Conservation (phyloP, 2,329 filamentous ascomycete species). For the Trichoderma gracile region DNA sequence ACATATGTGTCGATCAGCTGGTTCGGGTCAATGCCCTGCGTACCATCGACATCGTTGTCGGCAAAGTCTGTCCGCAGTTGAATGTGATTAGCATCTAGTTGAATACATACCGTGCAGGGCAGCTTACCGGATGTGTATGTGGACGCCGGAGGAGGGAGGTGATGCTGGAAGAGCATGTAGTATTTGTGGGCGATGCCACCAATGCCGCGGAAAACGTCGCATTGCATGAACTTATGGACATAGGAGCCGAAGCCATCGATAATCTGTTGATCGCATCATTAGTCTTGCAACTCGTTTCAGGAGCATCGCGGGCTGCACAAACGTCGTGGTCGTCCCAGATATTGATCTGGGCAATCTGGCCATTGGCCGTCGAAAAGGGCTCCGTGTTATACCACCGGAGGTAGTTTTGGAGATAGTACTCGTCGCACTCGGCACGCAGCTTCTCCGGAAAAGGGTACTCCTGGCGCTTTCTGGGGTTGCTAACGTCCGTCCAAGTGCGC, state of each 20-base stretch:
- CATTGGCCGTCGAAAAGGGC: slow-evolving; percentile 81
- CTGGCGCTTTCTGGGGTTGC: slow-evolving; percentile 79
- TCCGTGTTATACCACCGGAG: slow-evolving; percentile 79
- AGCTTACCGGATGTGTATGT: slow-evolving; percentile 75
- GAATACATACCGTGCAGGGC: too few species aligned
- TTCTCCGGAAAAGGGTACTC: slow-evolving; percentile 74
- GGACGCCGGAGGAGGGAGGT: slow-evolving; percentile 78
- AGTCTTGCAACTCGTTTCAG: slow-evolving; percentile 42
- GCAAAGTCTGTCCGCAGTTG: slow-evolving; percentile 3
- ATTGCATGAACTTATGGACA: slow-evolving; percentile 89
- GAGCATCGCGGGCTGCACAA: slow-evolving; percentile 41
- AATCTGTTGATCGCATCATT: slow-evolving; percentile 55
- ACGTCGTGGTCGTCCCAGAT: slow-evolving; percentile 96
- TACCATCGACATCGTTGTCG: slow-evolving; percentile 31
- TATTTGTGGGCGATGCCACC: slow-evolving; percentile 95
- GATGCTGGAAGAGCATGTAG: slow-evolving; percentile 97
- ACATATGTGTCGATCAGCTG: slow-evolving; percentile 78
- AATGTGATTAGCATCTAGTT: background rate
- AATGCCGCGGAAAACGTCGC: slow-evolving; percentile 86
- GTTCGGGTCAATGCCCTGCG: slow-evolving; percentile 64
- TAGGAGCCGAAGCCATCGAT: slow-evolving; percentile 95
- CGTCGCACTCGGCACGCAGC: slow-evolving; percentile 80
- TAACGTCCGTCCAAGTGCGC: slow-evolving; percentile 77
- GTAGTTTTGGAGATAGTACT: slow-evolving; percentile 91
- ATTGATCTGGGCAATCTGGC: slow-evolving; percentile 93